Percentiles rank a stretch among this genome's conserved stretches.
Conservation (phyloP, 2,329 filamentous ascomycete species). For the Cercospora sp. region DNA sequence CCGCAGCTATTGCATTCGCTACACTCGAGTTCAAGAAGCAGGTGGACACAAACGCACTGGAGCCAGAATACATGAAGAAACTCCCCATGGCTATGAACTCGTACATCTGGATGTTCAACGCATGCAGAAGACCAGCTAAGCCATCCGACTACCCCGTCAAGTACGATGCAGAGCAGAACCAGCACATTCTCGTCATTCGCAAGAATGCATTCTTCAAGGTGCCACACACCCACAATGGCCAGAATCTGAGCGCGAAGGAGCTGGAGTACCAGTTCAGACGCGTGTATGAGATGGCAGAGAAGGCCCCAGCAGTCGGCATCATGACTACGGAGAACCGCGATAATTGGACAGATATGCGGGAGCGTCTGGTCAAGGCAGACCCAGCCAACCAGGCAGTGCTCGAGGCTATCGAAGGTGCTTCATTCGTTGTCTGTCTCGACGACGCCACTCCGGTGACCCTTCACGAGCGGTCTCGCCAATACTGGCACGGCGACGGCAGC, state of each 20-base stretch:
- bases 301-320: constrained; percentile 72
- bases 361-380: constrained; percentile 72
- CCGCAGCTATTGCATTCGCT: constrained; percentile 83
- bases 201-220: constrained; percentile 99
- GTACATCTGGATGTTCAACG: constrained; percentile 99
- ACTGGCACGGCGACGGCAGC: constrained; percentile 95
- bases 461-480: constrained; percentile 91
- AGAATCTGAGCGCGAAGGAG: constrained; percentile 84
- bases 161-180: constrained; percentile 71
- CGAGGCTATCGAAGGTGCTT: constrained; percentile 80
- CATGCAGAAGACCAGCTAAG: constrained; percentile 77
- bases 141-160: constrained; percentile 82
- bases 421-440: constrained; percentile 91
- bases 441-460: constrained; percentile 88
- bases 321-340: constrained; percentile 93
- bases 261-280: constrained; percentile 85
- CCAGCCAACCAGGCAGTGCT: constrained; percentile 76
- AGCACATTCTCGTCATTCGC: constrained; percentile 85
- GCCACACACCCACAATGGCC: constrained; percentile 73
- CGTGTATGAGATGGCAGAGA: constrained; percentile 77
- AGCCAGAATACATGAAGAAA: constrained; percentile 99
- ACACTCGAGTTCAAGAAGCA: constrained; percentile 91
- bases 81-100: constrained; percentile 97
- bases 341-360: constrained; percentile 79
- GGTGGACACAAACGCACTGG: constrained; percentile 77